A percentile compares a stretch with the other conserved stretches of the same genome.
phyloP scores from a whole-genome alignment of 1,284 basidiomycete species.

The Naganishia albida region DNA sequence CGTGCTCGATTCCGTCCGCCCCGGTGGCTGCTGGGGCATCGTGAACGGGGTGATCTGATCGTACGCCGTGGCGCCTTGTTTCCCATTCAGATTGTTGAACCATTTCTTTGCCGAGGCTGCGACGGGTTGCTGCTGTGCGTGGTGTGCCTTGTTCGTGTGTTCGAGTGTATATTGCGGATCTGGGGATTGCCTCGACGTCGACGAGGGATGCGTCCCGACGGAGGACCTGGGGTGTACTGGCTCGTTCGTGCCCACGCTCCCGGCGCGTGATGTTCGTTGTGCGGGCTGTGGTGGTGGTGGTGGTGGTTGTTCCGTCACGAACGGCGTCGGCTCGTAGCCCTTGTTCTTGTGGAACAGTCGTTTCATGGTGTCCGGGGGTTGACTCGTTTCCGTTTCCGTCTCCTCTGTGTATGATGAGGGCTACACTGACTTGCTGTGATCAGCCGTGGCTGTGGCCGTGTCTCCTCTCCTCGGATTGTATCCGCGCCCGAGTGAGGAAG shows the following conservation, averaged over 20 bases:
- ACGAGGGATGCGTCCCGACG: background rate
- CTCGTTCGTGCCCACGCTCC: background rate
- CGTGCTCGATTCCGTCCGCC: slow-evolving; percentile 6
- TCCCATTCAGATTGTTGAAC: slow-evolving; percentile 20
- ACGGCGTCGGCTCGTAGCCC: slow-evolving; percentile 22
- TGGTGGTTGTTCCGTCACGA: slow-evolving; percentile 12
- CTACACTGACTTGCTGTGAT: no score
- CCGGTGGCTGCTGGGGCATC: slow-evolving; percentile 20
- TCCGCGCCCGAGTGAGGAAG: no score
- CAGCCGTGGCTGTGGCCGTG: no score
- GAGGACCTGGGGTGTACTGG: background rate
- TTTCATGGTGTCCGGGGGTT: no score
- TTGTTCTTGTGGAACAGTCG: slow-evolving; percentile 25
- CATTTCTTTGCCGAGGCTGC: slow-evolving; percentile 26
- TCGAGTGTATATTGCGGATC: slow-evolving; percentile 15
- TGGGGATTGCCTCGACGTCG: slow-evolving; percentile 14
- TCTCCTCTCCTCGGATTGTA: no score
- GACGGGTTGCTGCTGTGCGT: slow-evolving; percentile 1
- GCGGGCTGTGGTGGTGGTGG: background rate
- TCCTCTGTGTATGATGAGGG: no score
- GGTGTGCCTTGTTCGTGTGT: background rate
- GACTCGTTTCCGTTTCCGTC: no score
- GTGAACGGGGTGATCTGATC: slow-evolving; percentile 28
- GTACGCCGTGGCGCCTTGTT: slow-evolving; percentile 7
- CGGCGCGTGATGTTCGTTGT: background rate